phyloP scores from a whole-genome alignment of 495 filamentous ascomycete species.

The Annulohypoxylon moriforme region DNA sequence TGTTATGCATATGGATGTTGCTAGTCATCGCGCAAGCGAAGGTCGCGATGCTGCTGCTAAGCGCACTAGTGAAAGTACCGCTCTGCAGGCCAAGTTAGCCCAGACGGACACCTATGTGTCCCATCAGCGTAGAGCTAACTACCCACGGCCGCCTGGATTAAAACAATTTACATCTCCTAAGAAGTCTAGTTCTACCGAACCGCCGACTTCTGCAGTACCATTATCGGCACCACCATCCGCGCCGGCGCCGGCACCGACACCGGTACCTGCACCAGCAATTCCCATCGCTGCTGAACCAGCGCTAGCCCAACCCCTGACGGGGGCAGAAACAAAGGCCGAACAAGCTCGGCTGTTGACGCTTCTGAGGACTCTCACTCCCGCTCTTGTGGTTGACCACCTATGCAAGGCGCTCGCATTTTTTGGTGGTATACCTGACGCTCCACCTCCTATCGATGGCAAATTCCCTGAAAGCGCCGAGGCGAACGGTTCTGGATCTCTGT shows the following conservation, averaged over 20 bases:
- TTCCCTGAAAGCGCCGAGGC: constrained; percentile 66
- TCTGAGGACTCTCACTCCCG: constrained; percentile 62
- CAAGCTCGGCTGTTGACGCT: constrained; percentile 66
- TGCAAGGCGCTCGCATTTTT: constrained; percentile 69
- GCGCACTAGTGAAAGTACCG: constrained; percentile 67
- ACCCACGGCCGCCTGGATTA: constrained; percentile 46
- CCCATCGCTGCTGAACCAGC: background rate
- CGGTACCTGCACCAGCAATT: background rate
- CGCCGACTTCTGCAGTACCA: constrained; percentile 1
- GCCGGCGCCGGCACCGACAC: background rate
- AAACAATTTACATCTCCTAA: constrained; percentile 47
- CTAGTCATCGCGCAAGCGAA: constrained; percentile 55
- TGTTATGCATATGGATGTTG: constrained; percentile 68
- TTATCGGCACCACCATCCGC: background rate
- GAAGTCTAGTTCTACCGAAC: constrained; percentile 43
- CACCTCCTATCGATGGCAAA: constrained; percentile 60
- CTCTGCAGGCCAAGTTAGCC: constrained; percentile 62
- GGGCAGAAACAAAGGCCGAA: constrained; percentile 64
- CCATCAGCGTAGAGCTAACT: constrained; percentile 57
- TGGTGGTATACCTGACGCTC: constrained; percentile 66
- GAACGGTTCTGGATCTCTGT: constrained; percentile 65
- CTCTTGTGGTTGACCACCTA: constrained; percentile 66
- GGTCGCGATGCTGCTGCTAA: constrained; percentile 64
- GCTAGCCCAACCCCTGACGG: constrained; percentile 48
- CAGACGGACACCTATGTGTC: constrained; percentile 63